Base-by-base conservation (phyloP, 2,329 filamentous ascomycete species). In the Aspergillus sp. region DNA sequence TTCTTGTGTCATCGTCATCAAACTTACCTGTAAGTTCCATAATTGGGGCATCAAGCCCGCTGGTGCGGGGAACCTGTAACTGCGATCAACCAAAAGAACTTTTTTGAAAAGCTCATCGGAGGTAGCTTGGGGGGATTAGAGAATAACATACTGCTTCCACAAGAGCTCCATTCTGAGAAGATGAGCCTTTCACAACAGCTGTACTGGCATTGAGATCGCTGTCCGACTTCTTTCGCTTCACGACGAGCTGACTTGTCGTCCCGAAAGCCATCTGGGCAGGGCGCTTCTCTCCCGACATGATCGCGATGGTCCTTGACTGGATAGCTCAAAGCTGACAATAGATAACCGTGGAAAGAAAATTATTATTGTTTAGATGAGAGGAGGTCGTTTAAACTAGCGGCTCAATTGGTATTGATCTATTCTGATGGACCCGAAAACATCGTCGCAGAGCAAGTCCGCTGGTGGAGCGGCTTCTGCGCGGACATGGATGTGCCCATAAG, bases 211-310 rank as follows among this genome's bases (percentile, higher is more conserved):
- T 77, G 46, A 81, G 65, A 49, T 79, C 74, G 50, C 71, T 73
- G 53, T 82, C 79, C 45, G 81, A 79, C 65, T 93, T 95, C 65
- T 91, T 90, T 64, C 91, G 79, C 75, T 97, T 98, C 49, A 97
- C 85, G 33, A 90, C 81, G 56, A 91, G 78, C 68, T 95, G 88
- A 39, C 50, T 66, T 7, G 83, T 82, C 26, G 82, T 82, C 58
- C 84, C 81, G 55, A 91, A 91, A 48, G 88, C 86, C 56, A 86
- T 85, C 49, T 87, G 83, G n/a, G 90, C 90, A 47, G 90, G 86
- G 62, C 93, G 82, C 73, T 98, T 97, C 70, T 95, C 90, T 50
- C 86, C 79, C 30, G 90, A 89, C 90, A 95, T 96, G 47, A 51
- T 70, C 49, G 43, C 13, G 27, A 30, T 8, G 40, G 19, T 19